These are phyloP conservation scores for Phytophthora cajani DNA, from an alignment of 352 stramenopile species.

Conservation along the genomic window DNA sequence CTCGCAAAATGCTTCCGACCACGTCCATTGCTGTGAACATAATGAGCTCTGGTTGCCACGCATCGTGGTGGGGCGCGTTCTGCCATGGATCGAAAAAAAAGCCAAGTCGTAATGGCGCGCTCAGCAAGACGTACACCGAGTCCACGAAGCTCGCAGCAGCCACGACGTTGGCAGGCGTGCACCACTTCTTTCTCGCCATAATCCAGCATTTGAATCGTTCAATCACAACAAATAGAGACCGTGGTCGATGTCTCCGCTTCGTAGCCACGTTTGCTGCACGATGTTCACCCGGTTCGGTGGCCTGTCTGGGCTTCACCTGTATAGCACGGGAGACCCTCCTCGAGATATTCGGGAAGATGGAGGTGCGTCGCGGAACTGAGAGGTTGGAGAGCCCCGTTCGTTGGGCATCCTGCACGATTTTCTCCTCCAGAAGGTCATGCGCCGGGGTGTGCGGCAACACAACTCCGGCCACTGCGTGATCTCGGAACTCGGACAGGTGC, in stretches of 20 bases:
- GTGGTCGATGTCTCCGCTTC: slow-evolving; percentile 10
- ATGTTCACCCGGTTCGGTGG: neutral
- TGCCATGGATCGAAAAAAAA: slow-evolving; percentile 56
- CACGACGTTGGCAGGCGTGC: slow-evolving; percentile 19
- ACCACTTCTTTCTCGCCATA: slow-evolving; percentile 18
- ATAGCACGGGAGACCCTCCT: slow-evolving; percentile 8
- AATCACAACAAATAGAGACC: slow-evolving; percentile 17
- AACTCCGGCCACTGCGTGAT: slow-evolving; percentile 31
- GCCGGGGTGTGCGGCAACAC: slow-evolving; percentile 19
- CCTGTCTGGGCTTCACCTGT: slow-evolving; percentile 17
- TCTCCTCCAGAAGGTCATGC: slow-evolving; percentile 30
- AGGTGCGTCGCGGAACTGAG: slow-evolving; percentile 16
- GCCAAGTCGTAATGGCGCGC: slow-evolving; percentile 44
- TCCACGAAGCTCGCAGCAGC: slow-evolving; percentile 43
- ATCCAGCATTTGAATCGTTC: slow-evolving; percentile 26
- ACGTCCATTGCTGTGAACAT: slow-evolving; percentile 42
- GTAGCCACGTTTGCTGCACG: neutral
- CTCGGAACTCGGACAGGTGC: slow-evolving; percentile 26
- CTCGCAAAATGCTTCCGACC: slow-evolving; percentile 30
- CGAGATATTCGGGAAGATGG: slow-evolving; percentile 25
- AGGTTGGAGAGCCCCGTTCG: slow-evolving; percentile 33
- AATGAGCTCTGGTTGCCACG: slow-evolving; percentile 36
- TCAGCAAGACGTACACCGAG: slow-evolving; percentile 47
- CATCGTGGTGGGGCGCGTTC: neutral
- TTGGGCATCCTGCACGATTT: slow-evolving; percentile 32